phyloP scores from a whole-genome alignment of 768 basidiomycete genomes.

The Kondoa malvinella region DNA sequence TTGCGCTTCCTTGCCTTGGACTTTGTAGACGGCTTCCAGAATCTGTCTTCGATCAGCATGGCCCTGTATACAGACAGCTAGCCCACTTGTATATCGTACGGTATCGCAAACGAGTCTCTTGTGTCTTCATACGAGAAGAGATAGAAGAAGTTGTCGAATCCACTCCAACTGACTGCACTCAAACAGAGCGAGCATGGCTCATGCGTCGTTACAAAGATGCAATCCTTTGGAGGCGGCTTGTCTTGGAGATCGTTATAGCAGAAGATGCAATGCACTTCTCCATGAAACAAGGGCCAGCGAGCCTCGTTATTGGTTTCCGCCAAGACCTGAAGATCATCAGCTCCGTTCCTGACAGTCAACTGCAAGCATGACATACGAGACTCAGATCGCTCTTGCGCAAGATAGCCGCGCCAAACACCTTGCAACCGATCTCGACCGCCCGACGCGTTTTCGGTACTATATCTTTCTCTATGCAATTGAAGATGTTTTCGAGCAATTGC shows the following conservation, averaged over 20 bases:
- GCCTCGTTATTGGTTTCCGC: slow-evolving; percentile 5
- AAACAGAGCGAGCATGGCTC: slow-evolving; percentile 29
- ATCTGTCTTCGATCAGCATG: neutral
- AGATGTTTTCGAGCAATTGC: slow-evolving; percentile 7
- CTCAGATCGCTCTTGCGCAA: slow-evolving; percentile 19
- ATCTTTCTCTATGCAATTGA: slow-evolving; percentile 15
- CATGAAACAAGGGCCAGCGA: neutral
- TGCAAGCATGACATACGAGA: slow-evolving; percentile 20
- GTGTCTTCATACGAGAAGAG: slow-evolving; percentile 27
- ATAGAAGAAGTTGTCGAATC: neutral
- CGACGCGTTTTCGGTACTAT: slow-evolving; percentile 25
- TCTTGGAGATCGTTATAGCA: slow-evolving; percentile 15
- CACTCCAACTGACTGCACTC: slow-evolving; percentile 26
- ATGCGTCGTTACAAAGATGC: slow-evolving; percentile 28
- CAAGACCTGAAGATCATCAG: neutral
- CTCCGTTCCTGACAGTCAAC: neutral
- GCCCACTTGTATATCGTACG: slow-evolving; percentile 26
- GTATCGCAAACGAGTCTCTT: slow-evolving; percentile 27
- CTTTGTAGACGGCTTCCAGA: slow-evolving; percentile 24
- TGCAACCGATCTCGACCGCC: slow-evolving; percentile 21
- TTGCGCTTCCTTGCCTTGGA: slow-evolving; percentile 12
- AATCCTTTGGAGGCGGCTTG: slow-evolving; percentile 23
- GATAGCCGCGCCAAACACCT: slow-evolving; percentile 29
- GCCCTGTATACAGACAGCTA: neutral
- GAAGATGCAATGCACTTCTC: slow-evolving; percentile 16